Evolutionary conservation across 441 rosid species (phyloP).

Genomic region (Lepidium campestre): DNA sequence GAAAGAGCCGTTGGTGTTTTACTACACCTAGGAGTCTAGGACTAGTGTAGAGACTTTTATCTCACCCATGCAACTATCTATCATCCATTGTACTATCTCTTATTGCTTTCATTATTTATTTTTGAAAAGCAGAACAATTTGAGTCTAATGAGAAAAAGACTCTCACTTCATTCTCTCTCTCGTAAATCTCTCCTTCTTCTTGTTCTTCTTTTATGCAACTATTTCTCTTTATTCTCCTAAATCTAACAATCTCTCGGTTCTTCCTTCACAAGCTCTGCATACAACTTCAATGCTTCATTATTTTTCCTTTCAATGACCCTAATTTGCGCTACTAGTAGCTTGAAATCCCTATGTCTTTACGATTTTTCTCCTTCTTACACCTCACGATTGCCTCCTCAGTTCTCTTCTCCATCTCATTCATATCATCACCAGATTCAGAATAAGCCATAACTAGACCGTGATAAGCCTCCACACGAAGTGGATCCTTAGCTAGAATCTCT

Average conservation of each 20-base stretch:
- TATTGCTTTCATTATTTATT: too few species aligned
- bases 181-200: too few species aligned
- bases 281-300: conserved; percentile 59
- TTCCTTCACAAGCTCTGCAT: conserved; percentile 60
- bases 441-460: conserved; percentile 56
- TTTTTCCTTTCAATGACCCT: conserved; percentile 53
- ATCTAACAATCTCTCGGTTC: conserved; percentile 81
- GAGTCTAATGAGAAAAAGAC: too few species aligned
- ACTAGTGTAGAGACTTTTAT: too few species aligned
- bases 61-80: too few species aligned
- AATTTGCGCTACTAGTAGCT: conserved; percentile 59
- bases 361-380: conserved; percentile 50
- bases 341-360: conserved; percentile 53
- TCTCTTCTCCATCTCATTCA: conserved; percentile 37
- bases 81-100: too few species aligned
- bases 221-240: too few species aligned
- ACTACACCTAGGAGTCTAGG: too few species aligned
- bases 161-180: too few species aligned
- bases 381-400: conserved; percentile 51
- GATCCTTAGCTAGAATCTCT: conserved; percentile 51
- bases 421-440: conserved; percentile 35
- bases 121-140: too few species aligned
- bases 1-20: too few species aligned
- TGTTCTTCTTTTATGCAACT: too few species aligned
- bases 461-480: conserved; percentile 62